Percentiles rank a stretch among this genome's conserved stretches.
Evolutionary conservation across 129 eudicot genomes (phyloP).

Genomic region (Arctium minus): DNA sequence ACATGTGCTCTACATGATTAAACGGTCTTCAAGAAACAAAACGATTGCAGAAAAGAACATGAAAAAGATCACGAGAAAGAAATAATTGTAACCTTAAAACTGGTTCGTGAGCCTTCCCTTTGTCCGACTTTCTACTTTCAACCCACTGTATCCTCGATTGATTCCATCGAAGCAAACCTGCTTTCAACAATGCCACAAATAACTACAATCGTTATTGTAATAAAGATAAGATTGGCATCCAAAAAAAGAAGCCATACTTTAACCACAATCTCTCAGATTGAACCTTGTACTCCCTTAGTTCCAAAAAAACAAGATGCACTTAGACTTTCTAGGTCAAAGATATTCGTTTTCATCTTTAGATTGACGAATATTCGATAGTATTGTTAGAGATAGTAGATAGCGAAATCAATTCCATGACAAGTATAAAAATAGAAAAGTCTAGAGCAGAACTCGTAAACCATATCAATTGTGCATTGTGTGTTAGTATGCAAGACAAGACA

Average conservation of each 20-base stretch:
- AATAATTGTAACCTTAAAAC: constrained; percentile 36
- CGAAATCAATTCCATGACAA: neutral
- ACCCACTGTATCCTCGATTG: constrained; percentile 62
- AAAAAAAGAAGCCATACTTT: neutral
- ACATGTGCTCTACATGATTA: neutral
- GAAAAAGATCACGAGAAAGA: neutral
- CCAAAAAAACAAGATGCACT: neutral
- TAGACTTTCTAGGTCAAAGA: constrained; percentile 11
- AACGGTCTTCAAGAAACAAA: too few relatives aligned
- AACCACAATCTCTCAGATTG: neutral
- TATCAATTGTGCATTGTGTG: neutral
- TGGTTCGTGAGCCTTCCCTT: constrained; percentile 38
- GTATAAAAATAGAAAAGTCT: neutral
- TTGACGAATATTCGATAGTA: neutral
- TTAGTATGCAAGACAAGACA: too few relatives aligned
- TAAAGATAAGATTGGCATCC: neutral
- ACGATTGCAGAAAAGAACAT: neutral
- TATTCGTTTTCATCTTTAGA: neutral
- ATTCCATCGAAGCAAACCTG: constrained; percentile 66
- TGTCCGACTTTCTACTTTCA: constrained; percentile 36
- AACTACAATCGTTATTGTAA: neutral
- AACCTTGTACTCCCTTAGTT: neutral
- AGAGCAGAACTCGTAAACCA: neutral
- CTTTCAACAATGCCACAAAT: constrained; percentile 6
- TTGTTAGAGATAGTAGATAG: neutral